Evolutionary conservation across 768 basidiomycete species (phyloP).

Genomic region (Albatrellus ellisii): DNA sequence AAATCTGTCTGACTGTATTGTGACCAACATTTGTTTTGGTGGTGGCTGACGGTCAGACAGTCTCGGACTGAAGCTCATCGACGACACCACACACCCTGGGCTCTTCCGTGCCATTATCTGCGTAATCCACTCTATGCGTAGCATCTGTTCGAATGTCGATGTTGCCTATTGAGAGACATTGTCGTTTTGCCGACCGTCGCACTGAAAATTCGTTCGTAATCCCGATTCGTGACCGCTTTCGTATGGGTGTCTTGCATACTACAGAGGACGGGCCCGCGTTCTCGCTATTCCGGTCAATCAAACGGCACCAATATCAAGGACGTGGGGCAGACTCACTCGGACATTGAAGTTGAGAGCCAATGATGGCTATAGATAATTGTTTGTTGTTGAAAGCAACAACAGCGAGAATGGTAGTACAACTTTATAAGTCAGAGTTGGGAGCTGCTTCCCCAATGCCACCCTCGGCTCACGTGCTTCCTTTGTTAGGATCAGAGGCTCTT

Average conservation of each 20-base stretch:
- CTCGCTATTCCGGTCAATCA: neutral
- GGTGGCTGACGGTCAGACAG: neutral
- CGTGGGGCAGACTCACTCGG: neutral
- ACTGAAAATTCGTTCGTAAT: neutral
- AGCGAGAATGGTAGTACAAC: too few relatives aligned
- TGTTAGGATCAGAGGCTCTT: neutral
- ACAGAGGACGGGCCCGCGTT: neutral
- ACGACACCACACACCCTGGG: neutral
- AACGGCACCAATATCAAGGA: neutral
- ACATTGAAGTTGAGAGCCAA: too few relatives aligned
- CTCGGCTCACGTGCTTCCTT: too few relatives aligned
- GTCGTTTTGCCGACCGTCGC: too few relatives aligned
- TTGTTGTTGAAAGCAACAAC: too few relatives aligned
- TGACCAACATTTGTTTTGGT: slow-evolving; percentile 1
- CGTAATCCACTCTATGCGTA: neutral
- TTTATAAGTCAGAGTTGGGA: too few relatives aligned
- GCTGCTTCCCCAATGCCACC: too few relatives aligned
- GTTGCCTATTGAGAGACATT: neutral
- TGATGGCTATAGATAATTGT: too few relatives aligned
- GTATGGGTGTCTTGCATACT: neutral
- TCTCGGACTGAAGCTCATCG: neutral
- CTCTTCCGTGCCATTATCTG: neutral
- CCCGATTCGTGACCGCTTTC: neutral
- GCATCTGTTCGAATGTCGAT: neutral
- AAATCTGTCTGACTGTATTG: slow-evolving; percentile 44